Percentiles rank a stretch among this genome's conserved stretches.
These are phyloP conservation scores for Aspergillus niger DNA, from an alignment of 2,329 filamentous ascomycete species.

Conservation along the genomic window DNA sequence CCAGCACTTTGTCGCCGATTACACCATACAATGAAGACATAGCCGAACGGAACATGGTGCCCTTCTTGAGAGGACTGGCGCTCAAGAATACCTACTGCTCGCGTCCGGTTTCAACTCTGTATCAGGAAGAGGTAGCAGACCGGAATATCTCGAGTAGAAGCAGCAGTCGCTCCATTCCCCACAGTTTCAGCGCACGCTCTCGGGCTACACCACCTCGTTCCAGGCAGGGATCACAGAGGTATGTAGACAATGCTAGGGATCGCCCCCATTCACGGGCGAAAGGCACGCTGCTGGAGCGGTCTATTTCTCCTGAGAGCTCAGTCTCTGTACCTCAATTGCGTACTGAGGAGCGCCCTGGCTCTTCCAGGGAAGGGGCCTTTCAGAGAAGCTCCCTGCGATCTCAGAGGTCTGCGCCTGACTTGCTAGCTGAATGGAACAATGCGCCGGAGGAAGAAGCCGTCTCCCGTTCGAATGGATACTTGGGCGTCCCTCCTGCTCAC, in stretches of 20 bases:
- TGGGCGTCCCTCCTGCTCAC: conserved; percentile 35
- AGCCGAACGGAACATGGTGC: conserved; percentile 46
- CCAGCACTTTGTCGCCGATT: conserved; percentile 32
- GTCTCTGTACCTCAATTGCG: conserved; percentile 1
- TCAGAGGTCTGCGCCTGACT: conserved; percentile 35
- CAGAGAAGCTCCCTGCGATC: conserved; percentile 23
- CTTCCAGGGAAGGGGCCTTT: not conserved
- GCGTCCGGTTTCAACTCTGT: conserved; percentile 37
- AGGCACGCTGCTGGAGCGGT: conserved; percentile 7
- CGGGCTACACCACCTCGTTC: conserved; percentile 20
- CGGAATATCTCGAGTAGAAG: conserved; percentile 38
- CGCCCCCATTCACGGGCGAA: conserved; percentile 14
- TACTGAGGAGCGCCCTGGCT: conserved; percentile 1
- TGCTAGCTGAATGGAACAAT: conserved; percentile 25
- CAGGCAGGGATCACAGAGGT: not conserved
- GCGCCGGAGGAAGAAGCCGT: conserved; percentile 14
- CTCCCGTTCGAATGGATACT: conserved; percentile 21
- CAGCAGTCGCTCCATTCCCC: conserved; percentile 25
- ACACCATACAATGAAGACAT: conserved; percentile 47
- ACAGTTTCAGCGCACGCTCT: conserved; percentile 23
- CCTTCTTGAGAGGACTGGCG: conserved; percentile 32
- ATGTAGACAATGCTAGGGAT: not conserved
- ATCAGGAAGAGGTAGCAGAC: conserved; percentile 47
- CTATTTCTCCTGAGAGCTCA: conserved; percentile 19
- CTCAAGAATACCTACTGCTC: conserved; percentile 29